A percentile compares a stretch with the other conserved stretches of the same genome.
These are phyloP conservation scores for Mentha longifolia DNA, from an alignment of 257 asterid genomes.

Conservation along the genomic window DNA sequence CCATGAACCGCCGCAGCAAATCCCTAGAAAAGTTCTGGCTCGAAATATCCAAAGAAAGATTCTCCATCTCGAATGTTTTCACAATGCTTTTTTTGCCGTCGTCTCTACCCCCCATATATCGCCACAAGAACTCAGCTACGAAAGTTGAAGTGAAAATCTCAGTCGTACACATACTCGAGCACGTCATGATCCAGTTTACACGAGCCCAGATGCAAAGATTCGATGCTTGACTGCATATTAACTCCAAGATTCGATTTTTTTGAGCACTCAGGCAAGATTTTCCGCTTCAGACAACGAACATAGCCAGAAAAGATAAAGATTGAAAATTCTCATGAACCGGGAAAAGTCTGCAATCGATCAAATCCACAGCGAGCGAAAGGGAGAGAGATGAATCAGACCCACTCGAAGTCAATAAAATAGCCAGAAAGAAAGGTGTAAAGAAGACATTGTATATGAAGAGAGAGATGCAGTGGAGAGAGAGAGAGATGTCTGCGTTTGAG, in stretches of 20 bases:
- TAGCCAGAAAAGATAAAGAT: not conserved
- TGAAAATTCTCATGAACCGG: not conserved
- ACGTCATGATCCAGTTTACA: conserved; percentile 47
- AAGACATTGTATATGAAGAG: conserved; percentile 22
- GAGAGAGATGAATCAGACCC: not conserved
- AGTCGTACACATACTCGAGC: conserved; percentile 40
- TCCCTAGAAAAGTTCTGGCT: conserved; percentile 61
- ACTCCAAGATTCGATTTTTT: conserved; percentile 40
- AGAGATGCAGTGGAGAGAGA: not conserved
- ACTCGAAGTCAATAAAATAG: conserved; percentile 19
- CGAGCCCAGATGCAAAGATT: conserved; percentile 45
- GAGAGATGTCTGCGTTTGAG: conserved; percentile 13
- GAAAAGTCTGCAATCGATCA: conserved; percentile 16
- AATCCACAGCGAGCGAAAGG: conserved; percentile 7
- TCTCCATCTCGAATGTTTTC: conserved; percentile 59
- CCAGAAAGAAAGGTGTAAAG: conserved; percentile 1
- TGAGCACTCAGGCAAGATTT: conserved; percentile 17
- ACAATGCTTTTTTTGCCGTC: conserved; percentile 44
- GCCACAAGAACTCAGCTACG: conserved; percentile 26
- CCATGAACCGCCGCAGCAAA: conserved; percentile 77
- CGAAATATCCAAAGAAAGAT: conserved; percentile 55
- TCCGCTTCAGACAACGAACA: conserved; percentile 4
- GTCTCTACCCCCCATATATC: conserved; percentile 57
- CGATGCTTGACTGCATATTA: conserved; percentile 55
- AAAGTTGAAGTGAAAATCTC: conserved; percentile 29